These are phyloP conservation scores for Annulohypoxylon stygium DNA, from an alignment of 495 filamentous ascomycete species.

Conservation along the genomic window DNA sequence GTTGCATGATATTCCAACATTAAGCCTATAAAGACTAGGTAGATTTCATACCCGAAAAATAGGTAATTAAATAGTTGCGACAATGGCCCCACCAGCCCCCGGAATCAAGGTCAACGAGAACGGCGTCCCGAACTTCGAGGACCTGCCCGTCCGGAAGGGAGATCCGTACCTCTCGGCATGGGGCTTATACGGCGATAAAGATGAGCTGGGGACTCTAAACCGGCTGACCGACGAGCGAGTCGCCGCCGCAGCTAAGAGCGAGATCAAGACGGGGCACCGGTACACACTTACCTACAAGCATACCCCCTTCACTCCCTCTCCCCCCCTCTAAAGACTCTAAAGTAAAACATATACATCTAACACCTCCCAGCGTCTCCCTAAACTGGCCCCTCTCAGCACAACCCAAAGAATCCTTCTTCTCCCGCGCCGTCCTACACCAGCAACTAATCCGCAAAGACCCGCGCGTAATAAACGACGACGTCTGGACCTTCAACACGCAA, in stretches of 20 bases:
- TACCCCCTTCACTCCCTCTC: not conserved
- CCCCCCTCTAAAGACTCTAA: not conserved
- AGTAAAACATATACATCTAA: not conserved
- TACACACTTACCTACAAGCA: slow-evolving; percentile 10
- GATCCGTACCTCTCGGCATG: slow-evolving; percentile 62
- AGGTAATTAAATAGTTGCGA: not conserved
- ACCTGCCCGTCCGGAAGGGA: slow-evolving; percentile 56
- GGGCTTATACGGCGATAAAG: slow-evolving; percentile 63
- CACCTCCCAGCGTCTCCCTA: slow-evolving; percentile 55
- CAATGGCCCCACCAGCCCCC: slow-evolving; percentile 48
- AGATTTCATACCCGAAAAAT: no score
- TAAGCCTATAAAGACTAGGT: no score
- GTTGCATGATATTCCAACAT: no score
- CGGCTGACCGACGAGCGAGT: slow-evolving; percentile 59
- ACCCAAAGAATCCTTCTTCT: slow-evolving; percentile 53
- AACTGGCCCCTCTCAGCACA: slow-evolving; percentile 63
- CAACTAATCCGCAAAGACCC: slow-evolving; percentile 54
- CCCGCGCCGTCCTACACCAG: slow-evolving; percentile 57
- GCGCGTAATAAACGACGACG: slow-evolving; percentile 68
- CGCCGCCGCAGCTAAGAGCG: slow-evolving; percentile 58
- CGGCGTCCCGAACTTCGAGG: slow-evolving; percentile 59
- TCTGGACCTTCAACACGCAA: slow-evolving; percentile 73
- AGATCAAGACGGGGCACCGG: slow-evolving; percentile 65
- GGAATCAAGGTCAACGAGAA: slow-evolving; percentile 58
- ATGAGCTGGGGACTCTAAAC: slow-evolving; percentile 64